These are phyloP conservation scores for Exobasidium rhododendri DNA, from an alignment of 1,284 basidiomycete genomes.

Conservation along the genomic window DNA sequence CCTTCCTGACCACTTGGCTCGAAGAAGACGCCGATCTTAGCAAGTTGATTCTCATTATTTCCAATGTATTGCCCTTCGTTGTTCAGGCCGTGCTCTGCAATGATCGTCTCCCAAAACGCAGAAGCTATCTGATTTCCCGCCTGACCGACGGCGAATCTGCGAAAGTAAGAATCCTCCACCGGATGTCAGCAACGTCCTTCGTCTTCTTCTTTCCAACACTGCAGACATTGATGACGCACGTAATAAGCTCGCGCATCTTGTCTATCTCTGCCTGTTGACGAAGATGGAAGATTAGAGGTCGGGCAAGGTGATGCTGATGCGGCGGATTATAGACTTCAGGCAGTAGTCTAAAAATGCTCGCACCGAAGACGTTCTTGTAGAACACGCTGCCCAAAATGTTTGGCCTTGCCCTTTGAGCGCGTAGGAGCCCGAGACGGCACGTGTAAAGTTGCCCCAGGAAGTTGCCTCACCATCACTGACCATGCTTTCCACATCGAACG, in stretches of 20 bases:
- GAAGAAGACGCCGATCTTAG: slow-evolving; percentile 52
- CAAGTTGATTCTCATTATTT: slow-evolving; percentile 40
- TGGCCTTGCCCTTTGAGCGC: too few relatives aligned
- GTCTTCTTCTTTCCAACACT: too few relatives aligned
- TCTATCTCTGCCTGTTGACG: background rate
- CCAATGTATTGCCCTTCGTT: slow-evolving; percentile 50
- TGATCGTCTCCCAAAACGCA: slow-evolving; percentile 53
- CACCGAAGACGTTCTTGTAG: too few relatives aligned
- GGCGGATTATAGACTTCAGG: too few relatives aligned
- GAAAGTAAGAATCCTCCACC: background rate
- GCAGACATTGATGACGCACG: background rate
- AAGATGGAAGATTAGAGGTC: background rate
- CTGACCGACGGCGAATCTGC: slow-evolving; percentile 54
- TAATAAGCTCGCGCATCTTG: slow-evolving; percentile 8
- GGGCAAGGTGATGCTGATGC: slow-evolving; percentile 3
- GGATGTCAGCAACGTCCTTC: too few relatives aligned
- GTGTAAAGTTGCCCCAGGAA: too few relatives aligned
- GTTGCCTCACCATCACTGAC: too few relatives aligned
- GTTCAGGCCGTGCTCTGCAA: slow-evolving; percentile 53
- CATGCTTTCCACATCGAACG: too few relatives aligned
- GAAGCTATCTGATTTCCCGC: slow-evolving; percentile 65
- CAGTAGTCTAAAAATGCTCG: too few relatives aligned
- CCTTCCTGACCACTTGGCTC: slow-evolving; percentile 45
- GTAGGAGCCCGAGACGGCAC: too few relatives aligned
- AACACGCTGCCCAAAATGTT: too few relatives aligned